Evolutionary conservation across 2,329 filamentous ascomycete species (phyloP).

Genomic region (Bipolaris oryzae): DNA sequence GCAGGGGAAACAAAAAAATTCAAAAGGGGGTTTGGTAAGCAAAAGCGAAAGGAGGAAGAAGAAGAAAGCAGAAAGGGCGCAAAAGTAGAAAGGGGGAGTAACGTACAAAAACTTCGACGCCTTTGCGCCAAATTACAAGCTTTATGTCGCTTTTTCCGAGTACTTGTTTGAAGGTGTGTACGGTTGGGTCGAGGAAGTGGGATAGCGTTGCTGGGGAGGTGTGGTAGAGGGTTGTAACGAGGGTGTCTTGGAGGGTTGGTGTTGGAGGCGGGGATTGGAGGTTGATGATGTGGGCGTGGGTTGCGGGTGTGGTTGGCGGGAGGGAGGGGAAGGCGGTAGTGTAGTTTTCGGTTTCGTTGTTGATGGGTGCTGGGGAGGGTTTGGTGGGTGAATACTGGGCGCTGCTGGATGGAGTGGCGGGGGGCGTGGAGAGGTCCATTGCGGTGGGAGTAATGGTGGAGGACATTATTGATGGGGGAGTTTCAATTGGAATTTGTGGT

Average conservation of each 20-base stretch:
- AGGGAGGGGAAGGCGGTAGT: conserved; percentile 10
- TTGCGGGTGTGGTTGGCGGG: neutral
- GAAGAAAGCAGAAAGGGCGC: too few relatives aligned
- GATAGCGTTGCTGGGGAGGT: conserved; percentile 3
- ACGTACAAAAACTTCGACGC: too few relatives aligned
- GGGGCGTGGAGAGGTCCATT: too few relatives aligned
- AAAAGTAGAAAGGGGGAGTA: too few relatives aligned
- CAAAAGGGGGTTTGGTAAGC: too few relatives aligned
- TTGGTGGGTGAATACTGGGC: too few relatives aligned
- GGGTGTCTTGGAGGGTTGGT: conserved; percentile 20
- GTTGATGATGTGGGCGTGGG: conserved; percentile 16
- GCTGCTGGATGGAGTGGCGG: neutral
- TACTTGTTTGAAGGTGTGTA: conserved; percentile 21
- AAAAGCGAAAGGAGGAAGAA: too few relatives aligned
- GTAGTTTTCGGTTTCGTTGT: conserved; percentile 2
- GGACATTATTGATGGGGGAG: neutral
- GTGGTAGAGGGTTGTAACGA: conserved; percentile 23
- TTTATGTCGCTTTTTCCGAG: conserved; percentile 8
- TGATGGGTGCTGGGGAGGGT: neutral
- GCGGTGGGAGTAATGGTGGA: neutral
- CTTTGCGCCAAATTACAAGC: too few relatives aligned
- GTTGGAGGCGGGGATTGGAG: neutral
- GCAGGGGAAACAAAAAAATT: too few relatives aligned
- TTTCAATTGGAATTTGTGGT: too few relatives aligned
- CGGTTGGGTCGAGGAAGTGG: conserved; percentile 17